Evolutionary conservation across 306 rosid species (phyloP).

Genomic region (Cicer bijugum): DNA sequence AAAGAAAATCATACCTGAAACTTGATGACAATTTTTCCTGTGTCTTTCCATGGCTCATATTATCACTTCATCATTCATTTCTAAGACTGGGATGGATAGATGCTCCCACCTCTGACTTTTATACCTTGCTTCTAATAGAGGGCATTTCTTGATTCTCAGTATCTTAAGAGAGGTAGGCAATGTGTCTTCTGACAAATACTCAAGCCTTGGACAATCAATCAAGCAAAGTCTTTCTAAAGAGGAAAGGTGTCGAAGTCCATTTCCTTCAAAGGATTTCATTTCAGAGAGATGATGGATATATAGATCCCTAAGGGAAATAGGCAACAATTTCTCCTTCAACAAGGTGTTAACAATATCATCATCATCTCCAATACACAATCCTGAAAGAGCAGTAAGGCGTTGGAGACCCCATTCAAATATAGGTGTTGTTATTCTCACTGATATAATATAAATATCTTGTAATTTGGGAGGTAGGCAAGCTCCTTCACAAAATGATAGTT

Average conservation of each 20-base stretch:
- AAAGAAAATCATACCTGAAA: not conserved
- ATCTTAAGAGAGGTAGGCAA: not conserved
- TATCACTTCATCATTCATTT: not conserved
- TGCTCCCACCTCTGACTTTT: not conserved
- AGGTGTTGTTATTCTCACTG: not conserved
- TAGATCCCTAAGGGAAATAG: not conserved
- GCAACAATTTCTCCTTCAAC: not conserved
- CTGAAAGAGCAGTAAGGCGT: not conserved
- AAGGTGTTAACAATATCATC: not conserved
- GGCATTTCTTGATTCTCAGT: accelerated
- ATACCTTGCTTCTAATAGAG: not conserved
- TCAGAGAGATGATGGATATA: not conserved
- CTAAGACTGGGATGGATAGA: not conserved
- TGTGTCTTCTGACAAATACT: not conserved
- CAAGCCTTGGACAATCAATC: not conserved
- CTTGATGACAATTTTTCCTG: too few relatives aligned
- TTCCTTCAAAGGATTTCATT: not conserved
- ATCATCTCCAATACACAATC: not conserved
- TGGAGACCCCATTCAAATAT: not conserved
- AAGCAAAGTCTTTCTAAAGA: not conserved
- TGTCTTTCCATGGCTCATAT: not conserved
- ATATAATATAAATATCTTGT: accelerated
- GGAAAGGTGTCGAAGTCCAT: not conserved
- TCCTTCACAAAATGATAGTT: not conserved
- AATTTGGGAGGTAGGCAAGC: slow-evolving; percentile 25